These are phyloP conservation scores for Elsinoe australis DNA, from an alignment of 2,329 filamentous ascomycete genomes.

Conservation along the genomic window DNA sequence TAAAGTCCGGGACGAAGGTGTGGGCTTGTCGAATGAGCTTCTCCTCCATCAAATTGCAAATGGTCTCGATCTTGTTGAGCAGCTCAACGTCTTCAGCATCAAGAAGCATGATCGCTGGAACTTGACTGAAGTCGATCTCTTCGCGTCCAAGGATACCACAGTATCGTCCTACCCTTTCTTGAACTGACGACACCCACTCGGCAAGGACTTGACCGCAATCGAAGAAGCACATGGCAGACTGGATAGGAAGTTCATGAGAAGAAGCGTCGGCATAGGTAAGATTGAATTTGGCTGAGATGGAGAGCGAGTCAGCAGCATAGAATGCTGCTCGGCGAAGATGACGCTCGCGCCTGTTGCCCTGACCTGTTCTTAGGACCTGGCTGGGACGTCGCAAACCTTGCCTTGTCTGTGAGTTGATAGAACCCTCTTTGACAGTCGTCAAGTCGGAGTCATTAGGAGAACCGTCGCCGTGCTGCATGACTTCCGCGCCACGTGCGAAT, in stretches of 20 bases:
- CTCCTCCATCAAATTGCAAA: conserved; percentile 66
- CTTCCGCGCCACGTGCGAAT: conserved; percentile 67
- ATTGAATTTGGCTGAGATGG: conserved; percentile 78
- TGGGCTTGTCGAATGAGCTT: conserved; percentile 57
- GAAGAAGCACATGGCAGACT: conserved; percentile 85
- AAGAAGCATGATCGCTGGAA: conserved; percentile 80
- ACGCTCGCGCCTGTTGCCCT: conserved; percentile 55
- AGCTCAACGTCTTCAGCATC: conserved; percentile 88
- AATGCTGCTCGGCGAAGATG: conserved; percentile 91
- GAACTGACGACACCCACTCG: conserved; percentile 88
- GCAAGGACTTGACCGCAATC: conserved; percentile 91
- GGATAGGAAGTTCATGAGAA: conserved; percentile 77
- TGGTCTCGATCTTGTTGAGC: conserved; percentile 70
- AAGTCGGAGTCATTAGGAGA: conserved; percentile 12
- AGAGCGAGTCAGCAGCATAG: conserved; percentile 85
- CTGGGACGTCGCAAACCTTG: conserved; percentile 19
- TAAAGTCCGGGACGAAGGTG: conserved; percentile 46
- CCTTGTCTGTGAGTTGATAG: conserved; percentile 20
- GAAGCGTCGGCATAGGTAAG: conserved; percentile 78
- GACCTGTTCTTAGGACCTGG: conserved; percentile 26
- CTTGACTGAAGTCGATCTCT: conserved; percentile 66
- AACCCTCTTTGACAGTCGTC: conserved; percentile 45
- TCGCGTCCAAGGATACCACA: conserved; percentile 80
- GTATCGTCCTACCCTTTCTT: conserved; percentile 87
- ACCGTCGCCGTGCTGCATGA: conserved; percentile 60